phyloP scores from a whole-genome alignment of 345 rosid species.

The Hibiscus trionum region DNA sequence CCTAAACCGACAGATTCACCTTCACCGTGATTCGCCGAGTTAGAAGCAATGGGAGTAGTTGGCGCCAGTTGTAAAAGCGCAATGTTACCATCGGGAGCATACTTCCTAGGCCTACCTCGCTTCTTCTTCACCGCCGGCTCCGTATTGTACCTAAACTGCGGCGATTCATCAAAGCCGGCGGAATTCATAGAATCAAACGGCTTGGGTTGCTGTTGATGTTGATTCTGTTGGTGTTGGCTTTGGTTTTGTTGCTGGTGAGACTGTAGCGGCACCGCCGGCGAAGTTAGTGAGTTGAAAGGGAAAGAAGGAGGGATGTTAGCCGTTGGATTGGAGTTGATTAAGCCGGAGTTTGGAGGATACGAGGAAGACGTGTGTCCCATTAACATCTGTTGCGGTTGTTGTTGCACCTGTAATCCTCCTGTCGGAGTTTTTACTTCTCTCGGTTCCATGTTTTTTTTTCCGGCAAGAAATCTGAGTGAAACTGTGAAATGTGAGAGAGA shows the following conservation, averaged over 20 bases:
- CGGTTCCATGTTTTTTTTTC: slow-evolving; percentile 33
- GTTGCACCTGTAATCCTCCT: slow-evolving; percentile 15
- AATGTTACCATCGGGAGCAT: slow-evolving; percentile 77
- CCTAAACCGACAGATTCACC: slow-evolving; percentile 20
- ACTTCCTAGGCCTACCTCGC: slow-evolving; percentile 88
- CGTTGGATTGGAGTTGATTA: slow-evolving; percentile 23
- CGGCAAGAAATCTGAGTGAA: background rate
- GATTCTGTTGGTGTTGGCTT: slow-evolving; percentile 16
- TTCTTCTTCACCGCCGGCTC: slow-evolving; percentile 63
- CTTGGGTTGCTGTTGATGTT: slow-evolving; percentile 23
- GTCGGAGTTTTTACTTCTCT: slow-evolving; percentile 37
- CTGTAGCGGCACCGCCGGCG: slow-evolving; percentile 27
- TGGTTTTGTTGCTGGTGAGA: slow-evolving; percentile 11
- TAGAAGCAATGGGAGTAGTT: slow-evolving; percentile 42
- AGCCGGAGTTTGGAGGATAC: slow-evolving; percentile 21
- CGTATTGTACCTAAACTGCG: slow-evolving; percentile 41
- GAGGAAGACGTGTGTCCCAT: slow-evolving; percentile 21
- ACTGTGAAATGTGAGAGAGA: background rate
- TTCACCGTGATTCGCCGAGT: slow-evolving; percentile 37
- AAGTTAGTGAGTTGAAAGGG: slow-evolving; percentile 27
- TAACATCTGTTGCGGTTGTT: slow-evolving; percentile 18
- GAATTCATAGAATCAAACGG: slow-evolving; percentile 28
- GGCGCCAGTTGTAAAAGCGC: slow-evolving; percentile 62
- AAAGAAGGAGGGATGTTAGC: slow-evolving; percentile 17
- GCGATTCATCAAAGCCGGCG: slow-evolving; percentile 53